phyloP scores from a whole-genome alignment of 2,329 filamentous ascomycete species.

The Orbilia blumenaviensis region DNA sequence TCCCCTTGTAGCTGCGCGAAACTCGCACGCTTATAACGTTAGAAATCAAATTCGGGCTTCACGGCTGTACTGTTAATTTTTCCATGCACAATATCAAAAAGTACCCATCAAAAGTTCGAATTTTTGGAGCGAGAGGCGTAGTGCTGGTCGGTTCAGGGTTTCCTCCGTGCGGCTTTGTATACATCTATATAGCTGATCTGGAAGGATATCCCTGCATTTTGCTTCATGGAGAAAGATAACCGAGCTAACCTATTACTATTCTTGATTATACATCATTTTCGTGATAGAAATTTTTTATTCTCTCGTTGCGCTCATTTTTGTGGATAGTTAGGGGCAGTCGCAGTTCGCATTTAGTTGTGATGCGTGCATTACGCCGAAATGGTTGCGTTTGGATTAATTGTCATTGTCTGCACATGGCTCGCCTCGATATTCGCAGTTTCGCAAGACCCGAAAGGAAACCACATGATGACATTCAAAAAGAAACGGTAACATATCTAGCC shows the following conservation, averaged over 20 bases:
- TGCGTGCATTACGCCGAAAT: too few species aligned
- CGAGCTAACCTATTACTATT: not conserved
- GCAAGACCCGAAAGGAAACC: too few species aligned
- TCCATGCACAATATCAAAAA: too few species aligned
- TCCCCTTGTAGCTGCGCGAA: not conserved
- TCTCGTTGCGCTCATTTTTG: not conserved
- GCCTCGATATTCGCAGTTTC: too few species aligned
- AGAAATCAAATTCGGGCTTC: not conserved
- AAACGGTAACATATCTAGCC: too few species aligned
- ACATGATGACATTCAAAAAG: too few species aligned
- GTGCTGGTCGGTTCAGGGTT: not conserved
- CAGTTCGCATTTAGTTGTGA: slow-evolving; percentile 13
- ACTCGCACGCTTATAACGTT: not conserved
- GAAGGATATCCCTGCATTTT: not conserved
- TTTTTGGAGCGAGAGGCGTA: too few species aligned
- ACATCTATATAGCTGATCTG: too few species aligned
- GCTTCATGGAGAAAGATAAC: not conserved
- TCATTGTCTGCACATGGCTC: too few species aligned
- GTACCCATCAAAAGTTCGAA: too few species aligned
- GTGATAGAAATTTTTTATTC: not conserved
- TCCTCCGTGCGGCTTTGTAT: not conserved
- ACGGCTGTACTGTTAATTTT: too few species aligned
- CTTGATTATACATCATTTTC: not conserved
- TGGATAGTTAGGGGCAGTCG: not conserved
- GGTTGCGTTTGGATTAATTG: too few species aligned